Evolutionary conservation across 306 rosid genomes (phyloP), one percentile per base, ranked within the genome.

Genomic region (Pueraria montana): DNA sequence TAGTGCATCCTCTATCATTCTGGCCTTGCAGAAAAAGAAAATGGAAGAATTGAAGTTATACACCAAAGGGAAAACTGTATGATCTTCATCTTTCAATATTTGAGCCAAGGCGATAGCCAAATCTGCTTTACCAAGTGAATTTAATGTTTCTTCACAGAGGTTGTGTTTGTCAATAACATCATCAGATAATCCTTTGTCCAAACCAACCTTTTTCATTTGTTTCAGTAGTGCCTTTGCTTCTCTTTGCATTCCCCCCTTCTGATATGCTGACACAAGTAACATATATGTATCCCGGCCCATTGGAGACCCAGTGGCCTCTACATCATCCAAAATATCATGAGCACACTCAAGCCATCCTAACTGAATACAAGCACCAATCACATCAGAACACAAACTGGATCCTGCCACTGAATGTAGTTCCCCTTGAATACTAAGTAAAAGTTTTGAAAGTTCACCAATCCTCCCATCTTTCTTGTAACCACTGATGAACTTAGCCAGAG

Each of bases 341-440:
- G 98, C 97, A 59, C 87, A 86, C 80, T 91, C 97, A 80, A 95
- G 89, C 99, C 99, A 93, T 50, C 93, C 97, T 72, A 95, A 87
- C 55, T 63, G 83, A 88, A 95, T 84, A 86, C 94, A 91, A 81
- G 98, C 90, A 46, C 83, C 77, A 58, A 93, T 84, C 49, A 89
- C 96, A 69, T 77, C 89, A 83, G 78, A 86, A 80, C 90, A 83
- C 88, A 95, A 89, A 34, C 81, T 45, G 23, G 88, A 87, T 32
- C 97, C 91, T 53, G 84, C 87, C 50, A 76, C 71, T 55, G 93
- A 86, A 86, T 79, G 80, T 53, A 17, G 78, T 50, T 78, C 86
- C 65, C 79, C 83, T 77, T 91, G 93, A 81, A 93, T 71, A 81
- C 69, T 38, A 45, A 89, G 83, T 76, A 95, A 52, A 79, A 95